A percentile compares a stretch with the other conserved stretches of the same genome.
Conservation (phyloP, 768 basidiomycete genomes). For the Galerina sulciceps region DNA sequence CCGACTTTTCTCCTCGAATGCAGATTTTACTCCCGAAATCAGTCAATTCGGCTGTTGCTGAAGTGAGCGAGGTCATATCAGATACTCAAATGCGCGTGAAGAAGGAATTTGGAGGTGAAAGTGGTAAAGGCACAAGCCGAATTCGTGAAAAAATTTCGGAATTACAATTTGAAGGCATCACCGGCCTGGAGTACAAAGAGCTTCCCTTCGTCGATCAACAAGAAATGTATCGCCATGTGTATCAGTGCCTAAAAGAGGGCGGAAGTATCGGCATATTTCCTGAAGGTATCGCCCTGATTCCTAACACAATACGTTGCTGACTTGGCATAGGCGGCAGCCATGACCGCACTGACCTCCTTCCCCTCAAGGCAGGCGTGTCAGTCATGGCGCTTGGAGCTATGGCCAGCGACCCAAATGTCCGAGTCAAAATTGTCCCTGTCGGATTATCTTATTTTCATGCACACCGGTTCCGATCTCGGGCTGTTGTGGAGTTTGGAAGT, state of each 20-base stretch:
- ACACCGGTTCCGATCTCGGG: slow-evolving; percentile 91
- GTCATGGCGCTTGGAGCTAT: slow-evolving; percentile 99
- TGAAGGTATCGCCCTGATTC: slow-evolving; percentile 66
- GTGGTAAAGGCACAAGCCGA: slow-evolving; percentile 69
- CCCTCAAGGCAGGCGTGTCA: slow-evolving; percentile 96
- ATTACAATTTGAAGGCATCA: slow-evolving; percentile 52
- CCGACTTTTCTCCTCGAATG: slow-evolving; percentile 75
- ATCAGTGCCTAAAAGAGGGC: slow-evolving; percentile 81
- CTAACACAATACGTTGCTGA: slow-evolving; percentile 5
- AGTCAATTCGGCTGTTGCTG: slow-evolving; percentile 75
- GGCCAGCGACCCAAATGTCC: slow-evolving; percentile 84
- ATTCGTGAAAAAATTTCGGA: slow-evolving; percentile 73
- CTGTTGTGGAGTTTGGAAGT: slow-evolving; percentile 94
- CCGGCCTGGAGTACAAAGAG: slow-evolving; percentile 78
- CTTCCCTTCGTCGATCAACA: slow-evolving; percentile 92
- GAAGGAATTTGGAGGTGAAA: slow-evolving; percentile 85
- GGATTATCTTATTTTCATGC: slow-evolving; percentile 77
- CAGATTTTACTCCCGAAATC: slow-evolving; percentile 88
- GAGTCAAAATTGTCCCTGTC: slow-evolving; percentile 92
- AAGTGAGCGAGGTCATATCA: slow-evolving; percentile 87
- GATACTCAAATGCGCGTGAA: slow-evolving; percentile 86
- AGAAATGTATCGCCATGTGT: slow-evolving; percentile 93
- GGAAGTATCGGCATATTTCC: slow-evolving; percentile 98
- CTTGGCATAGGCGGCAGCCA: slow-evolving; percentile 84
- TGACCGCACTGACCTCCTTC: slow-evolving; percentile 94